Evolutionary conservation across 108 stramenopile species (phyloP).

Genomic region (Aurantiochytrium sp.): DNA sequence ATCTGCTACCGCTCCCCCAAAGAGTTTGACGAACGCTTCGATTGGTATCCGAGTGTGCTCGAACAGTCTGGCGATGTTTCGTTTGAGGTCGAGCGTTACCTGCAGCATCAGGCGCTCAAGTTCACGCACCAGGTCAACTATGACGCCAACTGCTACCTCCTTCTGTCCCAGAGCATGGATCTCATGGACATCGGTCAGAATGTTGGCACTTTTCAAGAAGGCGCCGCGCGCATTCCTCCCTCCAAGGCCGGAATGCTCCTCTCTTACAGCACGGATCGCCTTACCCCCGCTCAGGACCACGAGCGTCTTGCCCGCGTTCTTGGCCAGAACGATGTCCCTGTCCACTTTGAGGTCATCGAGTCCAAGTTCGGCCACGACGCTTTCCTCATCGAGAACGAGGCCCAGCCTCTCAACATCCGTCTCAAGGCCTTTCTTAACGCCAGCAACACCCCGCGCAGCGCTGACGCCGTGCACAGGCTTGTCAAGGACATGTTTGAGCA

Average conservation of each 20-base stretch:
- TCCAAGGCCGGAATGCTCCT: background rate
- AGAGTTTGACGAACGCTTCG: constrained; percentile 21
- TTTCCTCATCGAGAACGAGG: constrained; percentile 22
- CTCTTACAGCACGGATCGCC: constrained; percentile 7
- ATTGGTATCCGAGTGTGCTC: background rate
- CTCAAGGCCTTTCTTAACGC: background rate
- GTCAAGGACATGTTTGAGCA: constrained; percentile 10
- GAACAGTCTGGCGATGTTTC: background rate
- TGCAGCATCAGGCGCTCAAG: constrained; percentile 22
- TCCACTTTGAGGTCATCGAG: background rate
- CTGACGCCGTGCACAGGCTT: background rate
- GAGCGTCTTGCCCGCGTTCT: background rate
- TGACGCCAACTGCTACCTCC: constrained; percentile 27
- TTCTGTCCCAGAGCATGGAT: constrained; percentile 20
- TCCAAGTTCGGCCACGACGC: constrained; percentile 23
- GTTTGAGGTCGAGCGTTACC: constrained; percentile 27
- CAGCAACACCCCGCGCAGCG: background rate
- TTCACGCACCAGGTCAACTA: constrained; percentile 1
- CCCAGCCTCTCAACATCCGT: constrained; percentile 9
- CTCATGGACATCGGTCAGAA: background rate
- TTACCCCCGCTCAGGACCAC: constrained; percentile 20
- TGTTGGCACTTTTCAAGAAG: background rate
- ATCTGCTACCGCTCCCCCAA: constrained; percentile 12
- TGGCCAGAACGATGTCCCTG: background rate
- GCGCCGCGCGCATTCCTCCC: background rate